Evolutionary conservation across 108 stramenopile species (phyloP), one percentile per base, ranked within the genome.

Genomic region (Fragilaria crotonensis): DNA sequence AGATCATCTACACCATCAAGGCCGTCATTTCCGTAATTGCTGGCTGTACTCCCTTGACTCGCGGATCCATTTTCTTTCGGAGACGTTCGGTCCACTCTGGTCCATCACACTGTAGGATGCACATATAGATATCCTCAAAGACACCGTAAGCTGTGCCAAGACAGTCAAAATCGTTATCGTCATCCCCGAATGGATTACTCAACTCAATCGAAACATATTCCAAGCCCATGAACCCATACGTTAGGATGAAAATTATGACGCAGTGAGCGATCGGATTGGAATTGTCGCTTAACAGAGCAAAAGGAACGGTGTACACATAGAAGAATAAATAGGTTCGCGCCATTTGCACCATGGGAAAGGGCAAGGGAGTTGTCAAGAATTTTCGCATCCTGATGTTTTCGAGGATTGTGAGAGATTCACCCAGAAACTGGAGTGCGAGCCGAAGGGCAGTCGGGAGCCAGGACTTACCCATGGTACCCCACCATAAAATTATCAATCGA

Each of bases 121-220:
- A 23, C 30, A 68, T 33, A 30, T 77, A 72, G 19, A 65, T 54
- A 57, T 77, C 76, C 58, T 77, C 70, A 25, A 55, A 72, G 17
- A 64, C 63, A 2, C 30, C 51, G 18, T 23, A 9, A 2, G 51
- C 51, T 26, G 28, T 52, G 1, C 26, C 51, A n/a, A 52, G 7
- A 28, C 27, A n/a, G 28, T 77, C 69, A 48, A 76, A 77, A 49
- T 76, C 72, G 30, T 68, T 69, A 4, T 28, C 52, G 60, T 68
- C 71, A 25, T 68, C 30, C 4, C 76, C 76, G 48, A 72, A 77
- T 4, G 76, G 76, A 50, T 77, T 60, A 20, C 72, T 71, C 18
- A 77, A 20, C 48, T 71, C 63, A 31, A 77, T 60, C 0, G 67
- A 51, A 3, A 77, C 71, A 46, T 47, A 52, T 48, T 77, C 76